Base-by-base conservation (phyloP, 495 filamentous ascomycete species). In the Polyplosphaeria fusca region DNA sequence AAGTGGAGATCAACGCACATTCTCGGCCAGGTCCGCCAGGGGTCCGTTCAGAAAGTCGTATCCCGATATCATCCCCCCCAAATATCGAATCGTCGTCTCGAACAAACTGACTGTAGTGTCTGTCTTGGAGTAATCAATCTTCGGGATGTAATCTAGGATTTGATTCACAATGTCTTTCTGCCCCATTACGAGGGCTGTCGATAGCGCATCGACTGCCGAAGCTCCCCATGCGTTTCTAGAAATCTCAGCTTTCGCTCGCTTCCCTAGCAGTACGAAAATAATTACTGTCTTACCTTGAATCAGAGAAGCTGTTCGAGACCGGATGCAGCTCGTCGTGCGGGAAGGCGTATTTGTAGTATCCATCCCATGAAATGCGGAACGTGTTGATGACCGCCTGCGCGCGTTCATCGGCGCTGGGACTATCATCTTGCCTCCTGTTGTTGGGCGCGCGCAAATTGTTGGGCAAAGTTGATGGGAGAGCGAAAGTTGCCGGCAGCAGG, bases 71-170 rank as follows among this genome's bases (percentile, higher is more conserved):
- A 95, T 74, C 16, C 90, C 90, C 14, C 76, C 89, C 2, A 95
- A 73, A 61, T 94, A 95, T 3, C 89, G 85, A 64, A 95, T 95
- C 2, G 88, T 94, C 2, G 89, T 95, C 71, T 95, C 89, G 55
- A 95, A 95, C 25, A 95, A 72, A 52, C 85, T 90, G 57, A 94
- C 82, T 13, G 72, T 73, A 5, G 69, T 70, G 1, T 65, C 52
- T 3, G 86, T 86, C 16, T 71, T 73, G 46, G 77, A 77, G 58
- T 88, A 95, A 70, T 95, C 74, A 59, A 94, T 81, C 0, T 68
- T 76, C 0, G 78, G 73, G 39, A 95, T 79, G 67, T 82, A 85
- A 19, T 86, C 74, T 3, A 94, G 64, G 41, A 93, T 89, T 26
- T 81, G 72, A 18, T 80, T 73, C 28, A 93, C 82, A 28, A 86